Conservation (phyloP, 2,329 filamentous ascomycete genomes). For the Metarhizium guizhouense region DNA sequence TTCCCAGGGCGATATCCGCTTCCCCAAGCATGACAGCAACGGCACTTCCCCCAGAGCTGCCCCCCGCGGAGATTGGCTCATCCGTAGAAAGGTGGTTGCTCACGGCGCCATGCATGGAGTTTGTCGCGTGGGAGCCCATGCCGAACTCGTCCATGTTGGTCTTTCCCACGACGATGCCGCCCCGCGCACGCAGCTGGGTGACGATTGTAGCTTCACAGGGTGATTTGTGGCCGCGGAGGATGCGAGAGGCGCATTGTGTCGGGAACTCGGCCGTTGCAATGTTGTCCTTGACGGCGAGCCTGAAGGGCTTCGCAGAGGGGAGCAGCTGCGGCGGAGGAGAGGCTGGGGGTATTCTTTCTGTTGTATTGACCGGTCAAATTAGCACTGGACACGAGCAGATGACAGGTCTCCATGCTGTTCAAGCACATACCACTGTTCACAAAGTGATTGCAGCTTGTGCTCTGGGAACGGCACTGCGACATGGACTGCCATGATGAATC, state of each 20-base stretch:
- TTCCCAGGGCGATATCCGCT: conserved; percentile 64
- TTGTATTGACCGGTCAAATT: background rate
- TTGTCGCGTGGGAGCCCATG: conserved; percentile 79
- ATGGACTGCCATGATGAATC: conserved; percentile 2
- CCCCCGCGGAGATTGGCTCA: conserved; percentile 58
- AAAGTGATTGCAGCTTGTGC: conserved; percentile 27
- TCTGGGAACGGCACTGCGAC: conserved; percentile 16
- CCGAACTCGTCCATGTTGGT: conserved; percentile 95
- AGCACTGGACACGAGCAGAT: background rate
- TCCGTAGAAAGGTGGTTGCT: conserved; percentile 34
- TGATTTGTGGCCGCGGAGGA: conserved; percentile 61
- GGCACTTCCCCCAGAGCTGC: conserved; percentile 90
- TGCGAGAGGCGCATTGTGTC: conserved; percentile 77
- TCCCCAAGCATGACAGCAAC: conserved; percentile 62
- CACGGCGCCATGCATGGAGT: conserved; percentile 61
- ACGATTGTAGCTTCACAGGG: conserved; percentile 81
- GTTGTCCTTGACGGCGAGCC: conserved; percentile 67
- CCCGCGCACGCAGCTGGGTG: conserved; percentile 52
- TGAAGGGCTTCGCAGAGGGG: conserved; percentile 23
- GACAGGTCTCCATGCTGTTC: background rate
- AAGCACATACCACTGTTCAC: conserved; percentile 19
- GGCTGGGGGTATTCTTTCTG: conserved; percentile 3
- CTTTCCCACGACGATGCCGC: conserved; percentile 62
- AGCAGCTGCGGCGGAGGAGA: conserved; percentile 10
- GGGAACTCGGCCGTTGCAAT: conserved; percentile 56